Percentiles rank a stretch among this genome's conserved stretches.
phyloP scores from a whole-genome alignment of 805 yeast genomes.

The Saccharomycopsis fibuligera region DNA sequence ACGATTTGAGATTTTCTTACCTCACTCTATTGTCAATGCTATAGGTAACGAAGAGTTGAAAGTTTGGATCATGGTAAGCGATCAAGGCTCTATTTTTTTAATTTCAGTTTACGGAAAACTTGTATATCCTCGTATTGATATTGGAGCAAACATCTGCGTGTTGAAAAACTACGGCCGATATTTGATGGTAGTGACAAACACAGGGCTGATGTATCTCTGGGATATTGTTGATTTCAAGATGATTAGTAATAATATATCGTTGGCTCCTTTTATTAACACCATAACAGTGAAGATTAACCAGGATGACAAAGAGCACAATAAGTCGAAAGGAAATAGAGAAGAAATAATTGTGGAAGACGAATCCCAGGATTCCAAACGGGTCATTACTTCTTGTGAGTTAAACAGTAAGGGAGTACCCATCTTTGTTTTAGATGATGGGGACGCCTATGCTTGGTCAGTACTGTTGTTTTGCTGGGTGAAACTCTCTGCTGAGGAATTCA shows the following conservation, averaged over 20 bases:
- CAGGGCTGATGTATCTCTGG: slow-evolving; percentile 49
- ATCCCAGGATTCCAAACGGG: not conserved
- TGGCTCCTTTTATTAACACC: slow-evolving; percentile 46
- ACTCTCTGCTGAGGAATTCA: no score
- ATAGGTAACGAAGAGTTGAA: slow-evolving; percentile 43
- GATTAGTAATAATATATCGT: slow-evolving; percentile 38
- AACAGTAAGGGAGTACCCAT: slow-evolving; percentile 14
- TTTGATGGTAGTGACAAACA: slow-evolving; percentile 46
- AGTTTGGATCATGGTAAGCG: slow-evolving; percentile 39
- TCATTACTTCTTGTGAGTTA: slow-evolving; percentile 8
- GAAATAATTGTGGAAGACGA: not conserved
- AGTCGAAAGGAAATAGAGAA: not conserved
- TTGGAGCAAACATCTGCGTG: slow-evolving; percentile 45
- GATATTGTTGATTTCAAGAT: slow-evolving; percentile 32
- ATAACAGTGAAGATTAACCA: slow-evolving; percentile 1
- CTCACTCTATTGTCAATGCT: slow-evolving; percentile 32
- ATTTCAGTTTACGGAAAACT: slow-evolving; percentile 30
- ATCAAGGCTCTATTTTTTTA: slow-evolving; percentile 32
- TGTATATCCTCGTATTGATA: slow-evolving; percentile 35
- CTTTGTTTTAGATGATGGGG: slow-evolving; percentile 1
- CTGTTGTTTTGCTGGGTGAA: no score
- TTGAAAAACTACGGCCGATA: slow-evolving; percentile 32
- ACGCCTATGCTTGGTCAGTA: slow-evolving; percentile 17
- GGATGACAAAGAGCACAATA: not conserved
- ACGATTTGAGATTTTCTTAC: slow-evolving; percentile 37